Conservation (phyloP, 345 rosid genomes). For the Odontarrhena argentea region DNA sequence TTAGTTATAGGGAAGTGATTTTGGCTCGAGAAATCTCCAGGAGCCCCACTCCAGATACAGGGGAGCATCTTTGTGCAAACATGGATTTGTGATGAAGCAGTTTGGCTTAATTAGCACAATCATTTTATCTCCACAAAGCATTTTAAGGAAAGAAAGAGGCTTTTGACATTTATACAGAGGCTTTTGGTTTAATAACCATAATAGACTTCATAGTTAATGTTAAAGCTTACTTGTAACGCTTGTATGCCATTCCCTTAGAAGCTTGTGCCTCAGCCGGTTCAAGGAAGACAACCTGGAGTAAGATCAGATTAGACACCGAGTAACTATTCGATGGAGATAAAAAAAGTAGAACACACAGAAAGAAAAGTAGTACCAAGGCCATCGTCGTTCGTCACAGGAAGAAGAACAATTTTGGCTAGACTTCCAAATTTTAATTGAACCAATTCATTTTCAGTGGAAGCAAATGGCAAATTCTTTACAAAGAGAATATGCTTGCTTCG, state of each 20-base stretch:
- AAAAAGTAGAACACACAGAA: constrained; percentile 7
- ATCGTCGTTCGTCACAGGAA: constrained; percentile 84
- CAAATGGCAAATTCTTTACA: constrained; percentile 91
- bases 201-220: constrained; percentile 15
- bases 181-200: constrained; percentile 12
- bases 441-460: constrained; percentile 79
- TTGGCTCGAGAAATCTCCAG: no score
- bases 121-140: no score
- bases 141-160: no score
- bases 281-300: constrained; percentile 78
- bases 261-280: constrained; percentile 94
- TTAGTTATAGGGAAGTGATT: constrained; percentile 49
- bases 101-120: no score
- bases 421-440: constrained; percentile 79
- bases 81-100: no score
- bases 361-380: constrained; percentile 72
- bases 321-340: neutral
- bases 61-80: no score
- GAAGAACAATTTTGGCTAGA: constrained; percentile 56
- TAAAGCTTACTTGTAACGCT: constrained; percentile 78
- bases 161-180: constrained; percentile 2
- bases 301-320: constrained; percentile 12
- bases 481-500: constrained; percentile 86
- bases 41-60: no score
- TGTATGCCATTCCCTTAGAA: constrained; percentile 80